These are phyloP conservation scores for Ochetophila trinervis DNA, from an alignment of 306 rosid genomes.

Conservation along the genomic window DNA sequence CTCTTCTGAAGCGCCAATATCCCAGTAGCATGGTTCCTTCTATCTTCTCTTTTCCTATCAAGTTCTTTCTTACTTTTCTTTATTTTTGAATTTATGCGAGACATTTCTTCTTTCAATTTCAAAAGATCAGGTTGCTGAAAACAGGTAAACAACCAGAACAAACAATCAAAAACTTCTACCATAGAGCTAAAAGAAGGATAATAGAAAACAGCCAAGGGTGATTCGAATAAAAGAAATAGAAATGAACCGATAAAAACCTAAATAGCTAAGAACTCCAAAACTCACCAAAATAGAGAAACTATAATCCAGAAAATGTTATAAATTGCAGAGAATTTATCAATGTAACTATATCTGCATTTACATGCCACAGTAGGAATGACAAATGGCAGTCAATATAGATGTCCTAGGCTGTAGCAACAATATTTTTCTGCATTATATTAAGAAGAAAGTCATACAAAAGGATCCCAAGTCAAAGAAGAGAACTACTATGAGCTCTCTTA, in stretches of 20 bases:
- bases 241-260: background rate
- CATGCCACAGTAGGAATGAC: background rate
- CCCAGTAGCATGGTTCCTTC: constrained; percentile 54
- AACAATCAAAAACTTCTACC: constrained; percentile 6
- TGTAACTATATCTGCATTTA: background rate
- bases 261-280: background rate
- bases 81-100: constrained; percentile 81
- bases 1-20: constrained; percentile 57
- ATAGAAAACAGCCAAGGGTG: background rate
- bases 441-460: too few relatives aligned
- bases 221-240: background rate
- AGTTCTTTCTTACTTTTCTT: constrained; percentile 75
- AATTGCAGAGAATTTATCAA: background rate
- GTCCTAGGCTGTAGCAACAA: background rate
- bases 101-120: constrained; percentile 89
- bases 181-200: constrained; percentile 2
- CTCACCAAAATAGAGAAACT: background rate
- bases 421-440: background rate
- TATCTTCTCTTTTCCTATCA: constrained; percentile 58
- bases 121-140: constrained; percentile 95
- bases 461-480: too few relatives aligned
- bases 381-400: background rate
- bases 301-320: background rate
- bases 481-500: background rate
- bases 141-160: constrained; percentile 26